Evolutionary conservation across 2,329 filamentous ascomycete species (phyloP).

Genomic region (Epichloe elymi): DNA sequence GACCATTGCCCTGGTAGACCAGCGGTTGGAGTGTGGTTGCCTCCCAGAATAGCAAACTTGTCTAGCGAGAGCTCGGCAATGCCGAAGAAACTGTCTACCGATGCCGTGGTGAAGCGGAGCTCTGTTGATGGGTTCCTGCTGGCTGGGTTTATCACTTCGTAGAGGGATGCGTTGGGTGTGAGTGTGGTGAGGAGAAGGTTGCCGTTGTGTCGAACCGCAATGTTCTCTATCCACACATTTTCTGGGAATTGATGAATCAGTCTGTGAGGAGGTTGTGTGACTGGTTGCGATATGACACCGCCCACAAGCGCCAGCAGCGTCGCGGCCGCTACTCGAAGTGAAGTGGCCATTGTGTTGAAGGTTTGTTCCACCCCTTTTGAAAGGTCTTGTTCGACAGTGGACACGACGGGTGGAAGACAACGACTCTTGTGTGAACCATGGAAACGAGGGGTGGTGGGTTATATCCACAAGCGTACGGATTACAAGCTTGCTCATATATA

Average conservation of each 20-base stretch:
- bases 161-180: slow-evolving; percentile 1
- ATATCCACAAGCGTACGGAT: neutral
- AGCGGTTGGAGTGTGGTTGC: neutral
- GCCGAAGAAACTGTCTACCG: slow-evolving; percentile 1
- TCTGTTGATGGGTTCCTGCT: neutral
- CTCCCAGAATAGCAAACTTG: slow-evolving; percentile 3
- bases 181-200: slow-evolving; percentile 4
- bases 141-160: neutral
- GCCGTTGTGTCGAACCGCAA: slow-evolving; percentile 5
- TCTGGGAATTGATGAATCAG: slow-evolving; percentile 1
- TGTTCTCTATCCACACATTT: slow-evolving; percentile 4
- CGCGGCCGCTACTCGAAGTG: neutral
- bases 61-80: slow-evolving; percentile 2
- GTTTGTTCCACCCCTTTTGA: neutral
- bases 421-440: no score
- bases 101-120: neutral
- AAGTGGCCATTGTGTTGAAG: neutral
- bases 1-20: neutral
- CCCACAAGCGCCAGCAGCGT: neutral
- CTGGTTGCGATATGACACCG: neutral
- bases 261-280: neutral
- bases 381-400: no score
- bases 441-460: no score
- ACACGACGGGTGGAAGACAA: no score
- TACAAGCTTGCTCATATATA: neutral